Conservation (phyloP, 2,329 filamentous ascomycete species). For the Colletotrichum scovillei region DNA sequence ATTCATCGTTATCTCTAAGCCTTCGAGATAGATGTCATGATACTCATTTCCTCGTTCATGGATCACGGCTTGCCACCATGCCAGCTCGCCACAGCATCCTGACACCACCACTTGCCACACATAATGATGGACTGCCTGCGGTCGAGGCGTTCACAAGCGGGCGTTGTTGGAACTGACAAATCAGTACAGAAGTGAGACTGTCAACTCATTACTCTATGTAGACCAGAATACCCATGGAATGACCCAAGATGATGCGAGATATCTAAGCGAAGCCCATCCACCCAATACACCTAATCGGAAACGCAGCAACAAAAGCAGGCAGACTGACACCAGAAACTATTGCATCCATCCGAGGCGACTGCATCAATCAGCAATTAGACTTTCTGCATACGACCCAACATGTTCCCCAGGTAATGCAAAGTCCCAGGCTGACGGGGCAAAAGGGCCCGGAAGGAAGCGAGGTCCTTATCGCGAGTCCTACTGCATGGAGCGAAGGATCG, state of each 20-base stretch:
- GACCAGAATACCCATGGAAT: not conserved
- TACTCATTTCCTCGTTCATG: not conserved
- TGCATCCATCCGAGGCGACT: not conserved
- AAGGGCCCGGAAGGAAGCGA: not conserved
- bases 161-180: not conserved
- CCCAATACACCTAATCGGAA: not conserved
- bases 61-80: not conserved
- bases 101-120: not conserved
- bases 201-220: not conserved
- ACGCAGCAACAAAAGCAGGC: not conserved
- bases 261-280: not conserved
- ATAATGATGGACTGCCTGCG: not conserved
- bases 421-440: not conserved
- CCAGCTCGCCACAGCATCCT: not conserved
- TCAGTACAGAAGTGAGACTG: not conserved
- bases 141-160: not conserved
- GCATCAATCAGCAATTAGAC: not conserved
- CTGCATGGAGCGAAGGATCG: constrained; percentile 23
- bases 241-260: not conserved
- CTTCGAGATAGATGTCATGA: too few relatives aligned
- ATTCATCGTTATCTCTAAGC: not conserved
- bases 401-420: not conserved
- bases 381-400: constrained; percentile 6
- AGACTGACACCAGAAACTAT: not conserved
- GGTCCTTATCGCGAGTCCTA: not conserved